Evolutionary conservation across 2,329 filamentous ascomycete species (phyloP), one percentile per base, ranked within the genome.

Genomic region (Amphichorda felina): DNA sequence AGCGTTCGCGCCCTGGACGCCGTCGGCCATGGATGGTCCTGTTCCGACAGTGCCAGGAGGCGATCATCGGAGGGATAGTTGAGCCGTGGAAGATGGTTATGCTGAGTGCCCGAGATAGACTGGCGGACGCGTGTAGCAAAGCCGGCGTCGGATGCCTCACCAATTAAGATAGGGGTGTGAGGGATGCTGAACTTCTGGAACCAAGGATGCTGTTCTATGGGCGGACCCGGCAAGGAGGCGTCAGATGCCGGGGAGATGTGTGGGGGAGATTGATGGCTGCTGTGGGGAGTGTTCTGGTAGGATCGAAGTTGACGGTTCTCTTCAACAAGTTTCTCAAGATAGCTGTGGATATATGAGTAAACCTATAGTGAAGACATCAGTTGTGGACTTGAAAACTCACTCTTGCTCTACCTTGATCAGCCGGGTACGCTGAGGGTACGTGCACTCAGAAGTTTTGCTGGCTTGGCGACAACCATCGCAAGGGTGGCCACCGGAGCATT

Each of bases 101-200:
- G 48, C 1, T 46, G 44, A 4, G 47, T 44, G 7, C 51, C 46
- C 0, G 55, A 49, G 9, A 58, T 49, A 14, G 51, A 53, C 40
- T 59, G 56, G 6, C 56, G 43, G 33, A 58, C 53, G 1, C 56
- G 54, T 0, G 56, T 57, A 2, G 55, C 55, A 26, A 59, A 59
- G 10, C 54, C 54, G 9, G 50, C 47, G 27, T 59, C 55, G 11
- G 56, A 54, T 1, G 53, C 53, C 34, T 59, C 56, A n/a, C 51
- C 53, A 24, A 59, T 51, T 14, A 56, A 40, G 11, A 56, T 49
- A 2, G 55, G 55, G 2, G 52, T 55, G 22, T 54, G 49, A 16
- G 52, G 49, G 11, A 53, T 46, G 33, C 48, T 51, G 40, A 53
- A 50, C 21, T 51, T 47, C 17, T 55, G 46, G 43, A 58, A 59